These are phyloP conservation scores for Osmanthus fragrans DNA, from an alignment of 257 asterid genomes.

Conservation along the genomic window DNA sequence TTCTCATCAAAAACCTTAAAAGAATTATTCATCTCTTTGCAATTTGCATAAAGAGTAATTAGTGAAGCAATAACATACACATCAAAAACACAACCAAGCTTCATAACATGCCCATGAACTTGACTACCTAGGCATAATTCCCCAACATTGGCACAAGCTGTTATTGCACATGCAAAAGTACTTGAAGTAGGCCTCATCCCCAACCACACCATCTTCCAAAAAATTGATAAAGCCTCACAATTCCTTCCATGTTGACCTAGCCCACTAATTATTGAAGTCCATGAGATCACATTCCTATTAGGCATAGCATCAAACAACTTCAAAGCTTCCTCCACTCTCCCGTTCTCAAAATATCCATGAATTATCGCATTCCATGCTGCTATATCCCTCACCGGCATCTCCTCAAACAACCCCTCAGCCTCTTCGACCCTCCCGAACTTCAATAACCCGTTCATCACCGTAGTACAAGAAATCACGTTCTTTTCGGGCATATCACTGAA, in stretches of 20 bases:
- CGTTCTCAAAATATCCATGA: slow-evolving; percentile 67
- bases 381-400: slow-evolving; percentile 70
- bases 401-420: slow-evolving; percentile 60
- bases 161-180: slow-evolving; percentile 60
- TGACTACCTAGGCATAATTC: slow-evolving; percentile 51
- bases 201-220: slow-evolving; percentile 50
- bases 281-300: slow-evolving; percentile 61
- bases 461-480: slow-evolving; percentile 82
- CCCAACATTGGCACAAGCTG: slow-evolving; percentile 60
- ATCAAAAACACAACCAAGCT: slow-evolving; percentile 59
- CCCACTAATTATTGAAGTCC: slow-evolving; percentile 84
- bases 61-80: slow-evolving; percentile 58
- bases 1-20: slow-evolving; percentile 54
- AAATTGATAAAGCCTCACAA: slow-evolving; percentile 55
- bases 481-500: slow-evolving; percentile 70
- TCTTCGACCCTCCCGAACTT: slow-evolving; percentile 61
- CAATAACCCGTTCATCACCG: slow-evolving; percentile 57
- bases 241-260: slow-evolving; percentile 71
- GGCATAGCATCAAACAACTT: slow-evolving; percentile 63
- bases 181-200: slow-evolving; percentile 60
- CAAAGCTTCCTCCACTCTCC: slow-evolving; percentile 55
- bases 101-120: slow-evolving; percentile 55
- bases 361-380: slow-evolving; percentile 84
- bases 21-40: slow-evolving; percentile 51
- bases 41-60: slow-evolving; percentile 70